These are phyloP conservation scores for Juncus effusus DNA, from an alignment of 176 grass and related monocot genomes.

Conservation along the genomic window DNA sequence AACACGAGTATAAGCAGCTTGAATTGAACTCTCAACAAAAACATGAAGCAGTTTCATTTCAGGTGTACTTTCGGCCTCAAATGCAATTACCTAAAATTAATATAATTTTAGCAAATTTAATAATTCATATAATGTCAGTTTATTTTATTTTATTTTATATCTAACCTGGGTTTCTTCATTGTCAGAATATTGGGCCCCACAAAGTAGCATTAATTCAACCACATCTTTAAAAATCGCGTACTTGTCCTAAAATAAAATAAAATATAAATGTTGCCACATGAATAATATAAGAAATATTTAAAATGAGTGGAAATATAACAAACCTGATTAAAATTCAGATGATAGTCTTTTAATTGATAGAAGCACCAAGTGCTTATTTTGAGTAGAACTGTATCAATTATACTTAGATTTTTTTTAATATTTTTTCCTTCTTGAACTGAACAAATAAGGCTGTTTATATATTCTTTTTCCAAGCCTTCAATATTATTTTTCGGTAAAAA, in stretches of 20 bases:
- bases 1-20: conserved; percentile 64
- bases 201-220: conserved; percentile 49
- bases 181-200: conserved; percentile 23
- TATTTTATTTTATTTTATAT: not conserved
- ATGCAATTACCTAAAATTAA: conserved; percentile 49
- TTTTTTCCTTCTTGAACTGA: conserved; percentile 34
- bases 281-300: not conserved
- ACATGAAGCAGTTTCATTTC: conserved; percentile 50
- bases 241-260: conserved; percentile 39
- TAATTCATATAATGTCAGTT: not conserved
- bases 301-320: conserved; percentile 1
- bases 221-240: conserved; percentile 48
- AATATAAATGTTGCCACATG: too few species aligned
- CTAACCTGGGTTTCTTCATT: conserved; percentile 54
- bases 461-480: conserved; percentile 47
- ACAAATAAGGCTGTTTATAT: conserved; percentile 72
- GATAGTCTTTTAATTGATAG: conserved; percentile 71
- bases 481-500: conserved; percentile 31
- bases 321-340: conserved; percentile 76
- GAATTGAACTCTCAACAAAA: conserved; percentile 68
- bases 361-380: conserved; percentile 59
- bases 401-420: conserved; percentile 41
- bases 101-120: conserved; percentile 11
- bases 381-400: conserved; percentile 51
- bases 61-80: conserved; percentile 28